Evolutionary conservation across 2,329 filamentous ascomycete species (phyloP).

Genomic region (Aspergillus unguis): DNA sequence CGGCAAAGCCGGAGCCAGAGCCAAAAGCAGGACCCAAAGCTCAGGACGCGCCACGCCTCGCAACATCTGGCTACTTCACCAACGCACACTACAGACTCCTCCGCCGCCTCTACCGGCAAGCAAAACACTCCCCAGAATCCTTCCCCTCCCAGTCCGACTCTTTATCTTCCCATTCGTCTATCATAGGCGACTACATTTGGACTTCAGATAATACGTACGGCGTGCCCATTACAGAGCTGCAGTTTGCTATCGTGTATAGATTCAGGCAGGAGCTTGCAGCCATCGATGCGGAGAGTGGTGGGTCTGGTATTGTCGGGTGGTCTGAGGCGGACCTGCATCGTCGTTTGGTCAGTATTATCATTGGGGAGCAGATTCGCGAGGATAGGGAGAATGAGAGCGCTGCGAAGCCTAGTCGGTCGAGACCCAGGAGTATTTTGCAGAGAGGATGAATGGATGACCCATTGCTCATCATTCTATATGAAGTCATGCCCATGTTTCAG

Average conservation of each 20-base stretch:
- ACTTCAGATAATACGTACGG: conserved; percentile 41
- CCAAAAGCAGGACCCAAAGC: conserved; percentile 11
- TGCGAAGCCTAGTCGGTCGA: conserved; percentile 1
- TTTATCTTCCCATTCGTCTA: conserved; percentile 29
- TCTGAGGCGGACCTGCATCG: conserved; percentile 43
- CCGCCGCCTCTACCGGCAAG: conserved; percentile 38
- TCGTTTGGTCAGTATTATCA: conserved; percentile 46
- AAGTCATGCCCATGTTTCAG: conserved; percentile 4
- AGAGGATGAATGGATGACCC: background rate
- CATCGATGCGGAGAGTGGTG: conserved; percentile 35
- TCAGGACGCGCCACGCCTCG: conserved; percentile 23
- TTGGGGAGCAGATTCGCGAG: conserved; percentile 45
- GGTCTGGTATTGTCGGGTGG: conserved; percentile 41
- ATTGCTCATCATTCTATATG: background rate
- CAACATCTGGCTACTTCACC: conserved; percentile 41
- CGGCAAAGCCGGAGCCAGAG: too few relatives aligned
- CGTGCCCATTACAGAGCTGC: conserved; percentile 40
- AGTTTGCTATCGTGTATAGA: conserved; percentile 42
- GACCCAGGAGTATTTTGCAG: conserved; percentile 4
- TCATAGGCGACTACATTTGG: conserved; percentile 44
- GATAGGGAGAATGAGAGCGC: conserved; percentile 33
- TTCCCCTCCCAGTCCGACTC: conserved; percentile 37
- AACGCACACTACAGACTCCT: conserved; percentile 41
- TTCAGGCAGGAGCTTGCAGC: conserved; percentile 38
- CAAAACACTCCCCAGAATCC: conserved; percentile 36